phyloP scores from a whole-genome alignment of 495 filamentous ascomycete species.

The Lentithecium fluviatile region DNA sequence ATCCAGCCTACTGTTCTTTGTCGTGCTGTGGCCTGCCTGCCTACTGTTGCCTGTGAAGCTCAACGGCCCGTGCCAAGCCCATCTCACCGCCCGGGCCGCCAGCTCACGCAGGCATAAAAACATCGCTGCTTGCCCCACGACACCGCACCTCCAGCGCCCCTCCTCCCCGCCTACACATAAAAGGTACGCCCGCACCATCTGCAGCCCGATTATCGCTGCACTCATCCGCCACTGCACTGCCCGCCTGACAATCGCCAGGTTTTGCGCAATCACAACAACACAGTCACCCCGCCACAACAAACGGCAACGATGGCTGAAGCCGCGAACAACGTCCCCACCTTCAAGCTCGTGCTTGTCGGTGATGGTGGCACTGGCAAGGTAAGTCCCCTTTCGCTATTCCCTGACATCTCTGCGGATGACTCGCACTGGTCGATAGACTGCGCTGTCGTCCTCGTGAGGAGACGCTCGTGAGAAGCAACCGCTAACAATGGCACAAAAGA shows the following conservation, averaged over 20 bases:
- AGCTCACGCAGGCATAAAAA: conserved; percentile 24
- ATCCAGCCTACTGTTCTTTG: background rate
- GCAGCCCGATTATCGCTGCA: background rate
- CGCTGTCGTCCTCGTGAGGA: conserved; percentile 18
- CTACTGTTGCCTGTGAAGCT: conserved; percentile 23
- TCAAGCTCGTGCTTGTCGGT: conserved; percentile 99
- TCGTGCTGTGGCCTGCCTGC: conserved; percentile 18
- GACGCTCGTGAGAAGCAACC: background rate
- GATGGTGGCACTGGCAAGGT: conserved; percentile 99
- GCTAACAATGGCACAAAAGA: conserved; percentile 55
- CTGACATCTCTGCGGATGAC: background rate
- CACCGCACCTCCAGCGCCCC: conserved; percentile 19
- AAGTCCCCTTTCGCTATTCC: conserved; percentile 36
- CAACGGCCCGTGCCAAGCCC: conserved; percentile 6
- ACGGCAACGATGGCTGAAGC: conserved; percentile 39
- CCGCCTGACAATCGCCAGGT: conserved; percentile 22
- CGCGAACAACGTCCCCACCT: conserved; percentile 62
- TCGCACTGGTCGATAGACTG: conserved; percentile 9
- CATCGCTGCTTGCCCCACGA: conserved; percentile 35
- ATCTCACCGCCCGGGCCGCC: conserved; percentile 26
- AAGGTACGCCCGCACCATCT: conserved; percentile 6
- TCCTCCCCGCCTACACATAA: conserved; percentile 6
- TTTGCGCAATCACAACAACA: conserved; percentile 29
- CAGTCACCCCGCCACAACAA: conserved; percentile 41
- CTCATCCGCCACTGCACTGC: background rate